Evolutionary conservation across 345 rosid species (phyloP), one percentile per base, ranked within the genome.

Genomic region (Acer saccharum): DNA sequence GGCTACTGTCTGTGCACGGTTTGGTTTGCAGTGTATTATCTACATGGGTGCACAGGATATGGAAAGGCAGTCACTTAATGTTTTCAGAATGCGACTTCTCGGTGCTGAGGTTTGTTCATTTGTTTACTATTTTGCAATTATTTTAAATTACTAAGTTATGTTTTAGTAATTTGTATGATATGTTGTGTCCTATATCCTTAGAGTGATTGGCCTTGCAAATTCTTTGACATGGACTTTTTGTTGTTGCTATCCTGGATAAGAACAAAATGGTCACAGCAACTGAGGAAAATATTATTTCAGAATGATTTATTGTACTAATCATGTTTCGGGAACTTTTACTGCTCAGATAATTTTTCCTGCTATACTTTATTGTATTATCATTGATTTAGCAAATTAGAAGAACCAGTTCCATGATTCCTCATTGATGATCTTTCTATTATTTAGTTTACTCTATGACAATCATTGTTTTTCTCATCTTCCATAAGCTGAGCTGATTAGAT

Each of bases 1-100:
- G 8, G 98, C 99, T 16, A 92, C 98, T 6, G 98, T 92, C 20
- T 96, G 98, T 70, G 97, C 99, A 0, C 86, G 93, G 79, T 94
- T 96, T 2, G 97, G 94, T 73, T 77, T 96, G 86, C 78, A 82
- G 79, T 96, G 99, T 72, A 83, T 90, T 66, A 84, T 94, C 76
- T 96, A 94, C 63, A 96, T 96, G 98, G 99, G 98, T 65, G 97
- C 97, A 52, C 93, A 92, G 79, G 98, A 96, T 69, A 91, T 96
- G 98, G 97, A 94, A 83, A 91, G 98, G 68, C 97, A 96, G 81
- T 85, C 93, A 0, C 97, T 92, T 62, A 94, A 96, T 76, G 98
- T 96, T 23, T 94, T 96, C 87, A 89, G 98, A 39, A 96, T 96
- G 97, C 83, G 88, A 7, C 98, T 92, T 62, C 97, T 96, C 17